Base-by-base conservation (phyloP, 306 rosid genomes). In the Trifolium repens region DNA sequence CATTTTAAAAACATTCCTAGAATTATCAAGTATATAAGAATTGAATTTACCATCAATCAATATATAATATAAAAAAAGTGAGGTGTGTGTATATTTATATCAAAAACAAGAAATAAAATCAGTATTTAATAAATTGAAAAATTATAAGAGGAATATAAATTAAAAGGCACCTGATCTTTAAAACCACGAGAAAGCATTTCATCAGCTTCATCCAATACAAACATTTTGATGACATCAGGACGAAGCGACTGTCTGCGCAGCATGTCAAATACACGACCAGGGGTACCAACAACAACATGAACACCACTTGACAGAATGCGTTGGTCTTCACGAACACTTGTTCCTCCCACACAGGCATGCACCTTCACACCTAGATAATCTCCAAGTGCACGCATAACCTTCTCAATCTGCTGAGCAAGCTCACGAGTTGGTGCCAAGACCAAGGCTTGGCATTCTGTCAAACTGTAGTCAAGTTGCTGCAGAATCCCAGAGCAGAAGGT, bases 351-450 rank as follows among this genome's bases (percentile, higher is more conserved):
- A 82, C 96, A 91, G 1, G 94, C 94, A 60, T 91, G 94, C 11
- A 91, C 94, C 88, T 77, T 91, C 35, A 91, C 94, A 77, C 96
- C 94, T 14, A 91, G 91, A 79, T 89, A 91, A 62, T 91, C 96
- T 72, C 94, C 96, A 58, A 91, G 96, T 8, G 96, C 96, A 47
- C 96, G 85, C 94, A 91, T 91, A 62, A 91, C 96, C 87, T 91
- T 91, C 79, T 91, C 96, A 81, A 91, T 91, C 88, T 91, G 92
- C 80, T 89, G 96, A 49, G 96, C 96, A 82, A 91, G 94, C 80
- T 91, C 96, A 22, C 96, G 84, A 27, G 96, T 91, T 39, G 96
- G 96, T 35, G 94, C 96, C 5, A 89, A 83, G 60, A 89, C 94
- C 92, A 91, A 84, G 47, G 87, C 94, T 73, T 91, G 94, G 79